Percentiles rank a stretch among this genome's conserved stretches.
phyloP scores from a whole-genome alignment of 1,139 yeast genomes.

The Pichia sp. region DNA sequence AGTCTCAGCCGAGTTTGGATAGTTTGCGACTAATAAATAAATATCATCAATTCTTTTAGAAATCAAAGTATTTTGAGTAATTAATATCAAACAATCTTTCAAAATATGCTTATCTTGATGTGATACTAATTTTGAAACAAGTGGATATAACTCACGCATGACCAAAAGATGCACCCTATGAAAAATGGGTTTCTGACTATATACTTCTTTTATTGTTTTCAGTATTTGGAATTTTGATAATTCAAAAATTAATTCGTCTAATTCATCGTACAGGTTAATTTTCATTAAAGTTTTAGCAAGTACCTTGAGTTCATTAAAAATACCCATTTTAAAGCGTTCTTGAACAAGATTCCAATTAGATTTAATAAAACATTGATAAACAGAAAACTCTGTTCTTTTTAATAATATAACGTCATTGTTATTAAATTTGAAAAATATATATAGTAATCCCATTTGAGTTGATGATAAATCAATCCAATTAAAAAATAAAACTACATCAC shows the following conservation, averaged over 20 bases:
- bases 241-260: conserved; percentile 37
- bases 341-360: conserved; percentile 7
- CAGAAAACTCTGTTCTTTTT: conserved; percentile 13
- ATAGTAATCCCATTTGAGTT: conserved; percentile 6
- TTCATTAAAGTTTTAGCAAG: conserved; percentile 12
- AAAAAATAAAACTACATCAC: conserved; percentile 4
- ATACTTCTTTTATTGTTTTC: conserved; percentile 25
- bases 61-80: conserved; percentile 42
- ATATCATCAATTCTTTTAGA: conserved; percentile 56
- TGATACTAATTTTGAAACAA: conserved; percentile 30
- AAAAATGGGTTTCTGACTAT: conserved; percentile 30
- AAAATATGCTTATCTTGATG: conserved; percentile 18
- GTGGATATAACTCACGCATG: conserved; percentile 30
- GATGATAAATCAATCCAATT: conserved; percentile 8
- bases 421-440: conserved; percentile 8
- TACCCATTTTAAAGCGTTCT: background rate
- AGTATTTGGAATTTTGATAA: conserved; percentile 42
- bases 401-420: conserved; percentile 5
- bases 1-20: conserved; percentile 54
- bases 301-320: background rate
- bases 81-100: conserved; percentile 24
- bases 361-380: conserved; percentile 10
- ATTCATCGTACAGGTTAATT: conserved; percentile 29
- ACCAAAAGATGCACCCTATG: conserved; percentile 36
- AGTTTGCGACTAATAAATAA: conserved; percentile 53